Conservation (phyloP, 495 filamentous ascomycete genomes). For the Cudoniella acicularis region DNA sequence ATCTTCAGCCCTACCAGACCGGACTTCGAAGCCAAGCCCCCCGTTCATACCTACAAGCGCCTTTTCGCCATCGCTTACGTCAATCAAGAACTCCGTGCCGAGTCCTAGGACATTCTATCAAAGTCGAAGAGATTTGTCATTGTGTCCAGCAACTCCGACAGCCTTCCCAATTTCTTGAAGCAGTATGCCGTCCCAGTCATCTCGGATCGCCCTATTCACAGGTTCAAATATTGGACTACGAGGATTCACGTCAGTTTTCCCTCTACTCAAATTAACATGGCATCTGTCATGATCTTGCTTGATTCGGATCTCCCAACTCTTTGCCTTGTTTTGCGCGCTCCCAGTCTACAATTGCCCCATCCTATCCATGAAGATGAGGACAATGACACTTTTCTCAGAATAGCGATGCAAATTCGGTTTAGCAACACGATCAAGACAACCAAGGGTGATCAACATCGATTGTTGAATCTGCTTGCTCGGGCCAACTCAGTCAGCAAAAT, state of each 20-base stretch:
- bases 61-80: background rate
- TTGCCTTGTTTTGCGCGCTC: too few relatives aligned
- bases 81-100: background rate
- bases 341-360: too few relatives aligned
- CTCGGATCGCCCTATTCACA: background rate
- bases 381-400: too few relatives aligned
- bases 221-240: background rate
- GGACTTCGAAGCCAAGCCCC: background rate
- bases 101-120: background rate
- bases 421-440: too few relatives aligned
- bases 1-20: background rate
- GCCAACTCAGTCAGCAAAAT: too few relatives aligned
- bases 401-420: too few relatives aligned
- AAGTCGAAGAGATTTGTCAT: background rate
- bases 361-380: too few relatives aligned
- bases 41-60: background rate
- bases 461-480: too few relatives aligned
- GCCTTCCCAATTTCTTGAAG: background rate
- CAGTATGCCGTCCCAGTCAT: background rate
- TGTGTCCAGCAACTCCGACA: background rate
- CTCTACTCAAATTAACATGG: too few relatives aligned
- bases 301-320: too few relatives aligned
- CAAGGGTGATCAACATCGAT: too few relatives aligned
- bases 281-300: too few relatives aligned
- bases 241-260: background rate